A percentile compares a stretch with the other conserved stretches of the same genome.
phyloP scores from a whole-genome alignment of 306 rosid species.

The Chamaecrista fasciculata region DNA sequence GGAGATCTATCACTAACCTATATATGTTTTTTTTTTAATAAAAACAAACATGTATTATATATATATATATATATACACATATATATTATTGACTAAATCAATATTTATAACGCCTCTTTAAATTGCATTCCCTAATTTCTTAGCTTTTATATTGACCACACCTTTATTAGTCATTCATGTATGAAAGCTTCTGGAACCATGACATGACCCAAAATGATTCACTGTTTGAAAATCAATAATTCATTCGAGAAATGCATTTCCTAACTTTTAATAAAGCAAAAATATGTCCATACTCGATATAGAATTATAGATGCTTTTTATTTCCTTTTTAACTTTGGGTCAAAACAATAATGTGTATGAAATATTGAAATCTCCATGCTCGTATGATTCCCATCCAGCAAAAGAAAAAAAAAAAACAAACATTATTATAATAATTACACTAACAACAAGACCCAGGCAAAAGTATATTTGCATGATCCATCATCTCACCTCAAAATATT shows the following conservation, averaged over 20 bases:
- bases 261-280: not conserved
- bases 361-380: not conserved
- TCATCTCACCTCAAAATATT: not conserved
- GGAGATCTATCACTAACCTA: slow-evolving; percentile 5
- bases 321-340: not conserved
- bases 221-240: not conserved
- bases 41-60: not conserved
- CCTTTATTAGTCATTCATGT: slow-evolving; percentile 2
- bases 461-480: not conserved
- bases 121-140: not conserved
- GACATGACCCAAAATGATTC: not conserved
- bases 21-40: slow-evolving; percentile 9
- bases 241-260: not conserved
- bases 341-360: not conserved
- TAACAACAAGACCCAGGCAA: not conserved
- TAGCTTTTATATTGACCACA: slow-evolving; percentile 5
- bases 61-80: no score
- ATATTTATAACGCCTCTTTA: not conserved
- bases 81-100: slow-evolving; percentile 26
- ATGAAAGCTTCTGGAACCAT: not conserved
- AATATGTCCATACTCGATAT: not conserved
- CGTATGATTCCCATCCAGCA: not conserved
- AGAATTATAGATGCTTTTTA: not conserved
- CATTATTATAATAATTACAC: not conserved
- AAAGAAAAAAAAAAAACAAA: no score